These are phyloP conservation scores for Aspergillus heteromorphus DNA, from an alignment of 495 filamentous ascomycete species.

Conservation along the genomic window DNA sequence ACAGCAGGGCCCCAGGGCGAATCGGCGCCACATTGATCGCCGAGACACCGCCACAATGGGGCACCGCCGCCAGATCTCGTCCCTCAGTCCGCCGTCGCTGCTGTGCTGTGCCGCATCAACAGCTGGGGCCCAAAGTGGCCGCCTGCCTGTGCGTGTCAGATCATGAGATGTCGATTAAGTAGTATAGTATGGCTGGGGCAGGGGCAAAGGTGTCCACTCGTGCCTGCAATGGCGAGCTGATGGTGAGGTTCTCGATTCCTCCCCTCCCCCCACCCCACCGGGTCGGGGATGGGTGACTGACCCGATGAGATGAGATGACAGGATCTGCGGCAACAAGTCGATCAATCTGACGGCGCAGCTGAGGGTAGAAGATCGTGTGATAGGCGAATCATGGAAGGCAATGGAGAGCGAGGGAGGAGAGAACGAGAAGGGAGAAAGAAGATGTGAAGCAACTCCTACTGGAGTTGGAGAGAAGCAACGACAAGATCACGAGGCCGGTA, in stretches of 20 bases:
- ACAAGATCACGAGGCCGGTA: background rate
- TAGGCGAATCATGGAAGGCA: background rate
- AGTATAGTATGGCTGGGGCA: background rate
- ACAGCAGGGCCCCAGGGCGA: background rate
- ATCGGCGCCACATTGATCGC: background rate
- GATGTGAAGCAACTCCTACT: background rate
- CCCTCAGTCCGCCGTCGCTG: background rate
- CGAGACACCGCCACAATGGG: background rate
- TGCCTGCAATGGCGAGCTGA: conserved; percentile 10
- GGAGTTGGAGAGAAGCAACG: too few relatives aligned
- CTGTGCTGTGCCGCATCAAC: background rate
- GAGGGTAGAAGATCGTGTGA: background rate
- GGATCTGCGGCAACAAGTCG: background rate
- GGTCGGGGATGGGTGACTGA: background rate
- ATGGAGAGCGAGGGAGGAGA: background rate
- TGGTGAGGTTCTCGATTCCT: background rate
- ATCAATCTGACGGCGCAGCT: background rate
- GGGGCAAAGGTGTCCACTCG: background rate
- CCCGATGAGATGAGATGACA: too few relatives aligned
- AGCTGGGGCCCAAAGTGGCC: background rate
- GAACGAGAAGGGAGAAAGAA: background rate
- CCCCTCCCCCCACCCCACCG: too few relatives aligned
- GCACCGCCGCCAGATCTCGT: background rate
- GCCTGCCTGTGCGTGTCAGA: background rate
- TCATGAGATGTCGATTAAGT: background rate